Percentiles rank a stretch among this genome's conserved stretches.
Conservation (phyloP, 2,329 filamentous ascomycete species). For the Colletotrichum acutatum region DNA sequence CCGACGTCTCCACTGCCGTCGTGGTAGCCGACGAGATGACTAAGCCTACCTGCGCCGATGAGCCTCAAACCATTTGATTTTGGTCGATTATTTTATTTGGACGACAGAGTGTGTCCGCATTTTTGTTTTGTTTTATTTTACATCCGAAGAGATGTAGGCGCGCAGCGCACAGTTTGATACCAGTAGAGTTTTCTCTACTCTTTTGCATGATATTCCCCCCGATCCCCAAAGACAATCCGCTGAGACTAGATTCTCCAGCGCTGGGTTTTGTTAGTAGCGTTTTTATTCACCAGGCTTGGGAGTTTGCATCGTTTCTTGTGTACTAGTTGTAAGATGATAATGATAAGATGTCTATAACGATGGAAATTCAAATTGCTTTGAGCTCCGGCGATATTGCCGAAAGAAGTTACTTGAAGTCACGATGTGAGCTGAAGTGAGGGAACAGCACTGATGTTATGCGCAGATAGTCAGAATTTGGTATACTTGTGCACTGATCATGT, state of each 20-base stretch:
- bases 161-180: neutral
- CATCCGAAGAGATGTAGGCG: slow-evolving; percentile 11
- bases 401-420: neutral
- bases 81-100: neutral
- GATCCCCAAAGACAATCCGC: neutral
- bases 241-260: neutral
- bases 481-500: neutral
- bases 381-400: neutral
- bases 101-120: neutral
- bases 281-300: neutral
- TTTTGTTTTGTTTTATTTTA: neutral
- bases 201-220: neutral
- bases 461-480: no score
- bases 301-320: slow-evolving; percentile 3
- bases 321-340: slow-evolving; percentile 4
- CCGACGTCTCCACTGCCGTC: no score
- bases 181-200: neutral
- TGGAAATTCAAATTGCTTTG: neutral
- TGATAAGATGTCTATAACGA: slow-evolving; percentile 17
- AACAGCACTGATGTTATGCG: neutral
- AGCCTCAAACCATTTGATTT: neutral
- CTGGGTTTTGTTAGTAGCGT: neutral
- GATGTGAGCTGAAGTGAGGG: neutral
- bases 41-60: neutral
- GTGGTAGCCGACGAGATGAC: no score